These are phyloP conservation scores for Linnemannia hyalina DNA, from an alignment of 192 early-diverging fungal genomes.

Conservation along the genomic window DNA sequence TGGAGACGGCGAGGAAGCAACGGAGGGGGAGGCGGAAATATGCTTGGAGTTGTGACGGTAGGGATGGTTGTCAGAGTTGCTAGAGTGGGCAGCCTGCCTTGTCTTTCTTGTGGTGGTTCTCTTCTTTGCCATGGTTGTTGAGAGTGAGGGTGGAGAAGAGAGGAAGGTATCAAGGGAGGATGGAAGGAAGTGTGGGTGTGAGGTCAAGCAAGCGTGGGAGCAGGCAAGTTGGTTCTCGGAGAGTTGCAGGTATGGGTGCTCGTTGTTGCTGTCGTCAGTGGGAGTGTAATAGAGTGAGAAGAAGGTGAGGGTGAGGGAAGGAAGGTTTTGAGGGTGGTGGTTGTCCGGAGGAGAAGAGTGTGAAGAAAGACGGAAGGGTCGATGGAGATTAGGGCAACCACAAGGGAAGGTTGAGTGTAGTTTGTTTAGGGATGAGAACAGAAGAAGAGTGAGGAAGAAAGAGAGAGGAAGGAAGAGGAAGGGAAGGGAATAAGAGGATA, in stretches of 20 bases:
- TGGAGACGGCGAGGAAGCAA: slow-evolving; percentile 46
- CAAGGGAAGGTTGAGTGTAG: background rate
- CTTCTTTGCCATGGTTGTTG: slow-evolving; percentile 39
- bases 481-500: background rate
- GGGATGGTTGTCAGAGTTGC: slow-evolving; percentile 12
- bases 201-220: slow-evolving; percentile 1
- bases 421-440: background rate
- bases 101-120: slow-evolving; percentile 36
- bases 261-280: background rate
- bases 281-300: background rate
- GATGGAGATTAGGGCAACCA: background rate
- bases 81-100: slow-evolving; percentile 11
- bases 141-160: background rate
- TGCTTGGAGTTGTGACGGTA: slow-evolving; percentile 33
- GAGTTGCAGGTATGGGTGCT: background rate
- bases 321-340: background rate
- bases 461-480: background rate
- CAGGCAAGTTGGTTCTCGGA: background rate
- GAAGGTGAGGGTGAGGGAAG: background rate
- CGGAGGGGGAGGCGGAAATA: slow-evolving; percentile 37
- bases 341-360: background rate
- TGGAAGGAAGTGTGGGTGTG: background rate
- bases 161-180: background rate
- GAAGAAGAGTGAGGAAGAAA: background rate
- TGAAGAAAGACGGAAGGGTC: background rate